These are phyloP conservation scores for Aspergillus sp. DNA, from an alignment of 2,329 filamentous ascomycete genomes.

Conservation along the genomic window DNA sequence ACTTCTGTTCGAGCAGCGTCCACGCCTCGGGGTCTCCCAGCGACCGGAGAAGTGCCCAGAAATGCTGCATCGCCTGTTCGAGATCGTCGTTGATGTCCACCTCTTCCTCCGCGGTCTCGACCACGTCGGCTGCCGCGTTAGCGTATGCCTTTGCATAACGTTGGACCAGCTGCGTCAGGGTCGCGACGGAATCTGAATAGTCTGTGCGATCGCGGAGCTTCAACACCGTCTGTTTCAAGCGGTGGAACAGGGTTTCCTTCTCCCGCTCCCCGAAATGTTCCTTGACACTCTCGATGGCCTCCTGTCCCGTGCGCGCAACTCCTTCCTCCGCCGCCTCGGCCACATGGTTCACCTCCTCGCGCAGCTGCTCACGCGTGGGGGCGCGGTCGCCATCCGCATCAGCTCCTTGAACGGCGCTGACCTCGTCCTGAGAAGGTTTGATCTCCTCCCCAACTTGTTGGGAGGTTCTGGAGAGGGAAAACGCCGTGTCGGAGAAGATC, in stretches of 20 bases:
- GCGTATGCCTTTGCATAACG: conserved; percentile 78
- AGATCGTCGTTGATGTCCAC: conserved; percentile 71
- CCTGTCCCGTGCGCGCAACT: conserved; percentile 43
- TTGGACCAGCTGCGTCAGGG: conserved; percentile 70
- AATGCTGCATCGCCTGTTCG: conserved; percentile 72
- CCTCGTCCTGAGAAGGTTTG: conserved; percentile 65
- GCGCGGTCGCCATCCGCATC: conserved; percentile 48
- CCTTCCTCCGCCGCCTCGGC: conserved; percentile 39
- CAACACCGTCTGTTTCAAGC: conserved; percentile 72
- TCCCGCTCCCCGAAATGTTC: conserved; percentile 73
- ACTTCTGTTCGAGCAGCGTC: conserved; percentile 68
- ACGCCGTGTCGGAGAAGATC: conserved; percentile 82
- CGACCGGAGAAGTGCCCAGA: conserved; percentile 76
- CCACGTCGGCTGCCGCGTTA: conserved; percentile 65
- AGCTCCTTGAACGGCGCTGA: conserved; percentile 50
- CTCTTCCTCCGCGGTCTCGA: conserved; percentile 67
- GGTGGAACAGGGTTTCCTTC: conserved; percentile 68
- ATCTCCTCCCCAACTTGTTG: conserved; percentile 71
- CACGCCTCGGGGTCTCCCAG: conserved; percentile 75
- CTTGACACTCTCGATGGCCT: conserved; percentile 67
- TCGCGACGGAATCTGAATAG: conserved; percentile 84
- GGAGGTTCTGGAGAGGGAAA: conserved; percentile 73
- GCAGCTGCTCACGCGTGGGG: conserved; percentile 63
- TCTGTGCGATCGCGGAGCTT: conserved; percentile 74
- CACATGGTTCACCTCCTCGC: conserved; percentile 56